phyloP scores from a whole-genome alignment of 2,329 filamentous ascomycete species.

The Colletotrichum chrysophilum region DNA sequence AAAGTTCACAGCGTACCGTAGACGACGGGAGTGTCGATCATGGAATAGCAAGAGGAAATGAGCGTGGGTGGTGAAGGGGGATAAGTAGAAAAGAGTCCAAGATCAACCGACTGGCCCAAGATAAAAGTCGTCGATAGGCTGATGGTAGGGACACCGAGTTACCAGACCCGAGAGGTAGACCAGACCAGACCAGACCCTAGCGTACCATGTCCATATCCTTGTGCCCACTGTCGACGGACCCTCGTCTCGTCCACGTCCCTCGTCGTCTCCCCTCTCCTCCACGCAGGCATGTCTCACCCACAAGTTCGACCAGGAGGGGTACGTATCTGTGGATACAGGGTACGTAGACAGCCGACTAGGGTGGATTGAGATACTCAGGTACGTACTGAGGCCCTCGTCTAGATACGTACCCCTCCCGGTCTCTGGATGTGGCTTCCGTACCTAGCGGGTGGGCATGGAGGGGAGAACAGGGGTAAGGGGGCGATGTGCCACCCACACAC shows the following conservation, averaged over 20 bases:
- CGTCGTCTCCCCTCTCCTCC: slow-evolving; percentile 34
- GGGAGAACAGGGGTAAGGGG: background rate
- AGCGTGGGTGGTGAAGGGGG: slow-evolving; percentile 48
- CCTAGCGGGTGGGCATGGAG: slow-evolving; percentile 14
- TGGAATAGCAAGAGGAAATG: slow-evolving; percentile 41
- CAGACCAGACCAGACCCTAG: slow-evolving; percentile 26
- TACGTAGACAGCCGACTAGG: background rate
- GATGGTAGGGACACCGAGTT: slow-evolving; percentile 20
- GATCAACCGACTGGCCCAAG: slow-evolving; percentile 40
- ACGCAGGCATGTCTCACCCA: slow-evolving; percentile 53
- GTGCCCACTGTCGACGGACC: slow-evolving; percentile 25
- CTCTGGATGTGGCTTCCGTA: slow-evolving; percentile 10
- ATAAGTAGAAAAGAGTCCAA: slow-evolving; percentile 54
- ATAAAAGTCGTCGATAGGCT: slow-evolving; percentile 45
- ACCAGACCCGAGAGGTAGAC: slow-evolving; percentile 5
- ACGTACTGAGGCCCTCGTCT: background rate
- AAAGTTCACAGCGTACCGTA: slow-evolving; percentile 48
- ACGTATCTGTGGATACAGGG: slow-evolving; percentile 6
- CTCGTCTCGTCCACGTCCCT: slow-evolving; percentile 25
- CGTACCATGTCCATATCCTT: slow-evolving; percentile 27
- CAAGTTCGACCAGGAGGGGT: slow-evolving; percentile 40
- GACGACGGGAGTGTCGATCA: slow-evolving; percentile 55
- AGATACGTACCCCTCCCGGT: background rate
- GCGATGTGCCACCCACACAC: slow-evolving; percentile 3
- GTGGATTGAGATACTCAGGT: background rate